Conservation (phyloP, 495 filamentous ascomycete genomes). For the Talaromyces nanjingensis region DNA sequence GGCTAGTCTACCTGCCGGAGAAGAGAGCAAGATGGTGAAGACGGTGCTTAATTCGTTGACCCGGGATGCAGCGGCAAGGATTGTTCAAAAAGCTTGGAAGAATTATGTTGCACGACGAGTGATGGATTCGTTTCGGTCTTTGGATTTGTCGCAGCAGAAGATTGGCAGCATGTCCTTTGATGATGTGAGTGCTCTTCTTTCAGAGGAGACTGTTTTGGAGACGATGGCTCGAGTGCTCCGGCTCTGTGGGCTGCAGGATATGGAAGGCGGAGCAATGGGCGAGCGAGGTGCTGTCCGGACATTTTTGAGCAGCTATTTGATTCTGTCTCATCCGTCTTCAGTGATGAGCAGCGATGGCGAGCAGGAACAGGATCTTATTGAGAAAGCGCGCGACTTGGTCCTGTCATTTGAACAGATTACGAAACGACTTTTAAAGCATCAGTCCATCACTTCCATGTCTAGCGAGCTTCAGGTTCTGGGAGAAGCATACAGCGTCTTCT, state of each 20-base stretch:
- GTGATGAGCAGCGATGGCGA: slow-evolving; percentile 80
- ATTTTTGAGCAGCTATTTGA: slow-evolving; percentile 88
- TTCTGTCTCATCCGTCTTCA: slow-evolving; percentile 85
- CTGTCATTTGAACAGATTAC: slow-evolving; percentile 73
- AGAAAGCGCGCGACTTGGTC: slow-evolving; percentile 80
- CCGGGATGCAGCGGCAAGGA: slow-evolving; percentile 59
- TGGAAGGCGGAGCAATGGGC: slow-evolving; percentile 58
- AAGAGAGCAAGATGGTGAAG: slow-evolving; percentile 46
- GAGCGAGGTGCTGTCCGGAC: slow-evolving; percentile 77
- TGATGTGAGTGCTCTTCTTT: slow-evolving; percentile 69
- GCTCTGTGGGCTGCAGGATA: slow-evolving; percentile 69
- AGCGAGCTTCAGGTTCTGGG: slow-evolving; percentile 39
- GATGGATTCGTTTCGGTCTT: slow-evolving; percentile 57
- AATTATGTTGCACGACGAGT: slow-evolving; percentile 49
- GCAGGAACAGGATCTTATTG: slow-evolving; percentile 84
- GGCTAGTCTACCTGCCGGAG: slow-evolving; percentile 49
- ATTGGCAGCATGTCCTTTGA: slow-evolving; percentile 76
- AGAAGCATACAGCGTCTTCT: slow-evolving; percentile 71
- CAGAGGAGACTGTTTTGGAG: slow-evolving; percentile 61
- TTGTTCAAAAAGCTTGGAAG: slow-evolving; percentile 76
- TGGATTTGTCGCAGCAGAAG: slow-evolving; percentile 67
- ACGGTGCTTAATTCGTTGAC: slow-evolving; percentile 40
- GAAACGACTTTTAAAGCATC: slow-evolving; percentile 51
- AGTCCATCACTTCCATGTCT: slow-evolving; percentile 29
- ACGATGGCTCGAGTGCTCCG: slow-evolving; percentile 66